phyloP scores from a whole-genome alignment of 1,284 basidiomycete genomes.

The Naganishia sp. region DNA sequence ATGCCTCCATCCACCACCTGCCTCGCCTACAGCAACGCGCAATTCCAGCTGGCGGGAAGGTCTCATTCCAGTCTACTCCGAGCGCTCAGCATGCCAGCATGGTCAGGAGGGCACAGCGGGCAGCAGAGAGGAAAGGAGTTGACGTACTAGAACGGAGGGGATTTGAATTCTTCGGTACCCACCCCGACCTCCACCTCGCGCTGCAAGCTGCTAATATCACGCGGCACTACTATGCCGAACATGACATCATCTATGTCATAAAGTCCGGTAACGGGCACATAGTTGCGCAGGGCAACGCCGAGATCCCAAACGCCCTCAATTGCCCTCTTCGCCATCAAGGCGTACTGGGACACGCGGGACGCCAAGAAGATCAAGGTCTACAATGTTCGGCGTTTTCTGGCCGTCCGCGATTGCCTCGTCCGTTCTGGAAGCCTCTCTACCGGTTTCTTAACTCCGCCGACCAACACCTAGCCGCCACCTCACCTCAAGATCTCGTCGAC shows the following conservation, averaged over 20 bases:
- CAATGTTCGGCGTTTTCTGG: neutral
- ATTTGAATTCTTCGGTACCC: neutral
- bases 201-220: neutral
- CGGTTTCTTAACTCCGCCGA: neutral
- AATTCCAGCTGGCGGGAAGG: too few species aligned
- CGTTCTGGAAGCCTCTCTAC: neutral
- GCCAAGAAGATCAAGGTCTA: neutral
- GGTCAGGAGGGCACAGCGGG: too few species aligned
- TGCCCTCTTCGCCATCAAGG: neutral
- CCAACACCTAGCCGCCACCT: neutral
- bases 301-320: constrained; percentile 3
- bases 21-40: too few species aligned
- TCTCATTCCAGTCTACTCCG: too few species aligned
- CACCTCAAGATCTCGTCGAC: neutral
- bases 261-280: neutral
- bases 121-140: too few species aligned
- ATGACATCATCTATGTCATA: constrained; percentile 1
- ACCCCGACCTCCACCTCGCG: neutral
- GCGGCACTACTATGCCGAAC: neutral
- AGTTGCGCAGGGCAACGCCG: neutral
- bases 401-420: neutral
- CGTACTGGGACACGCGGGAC: neutral
- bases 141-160: neutral
- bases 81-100: too few species aligned
- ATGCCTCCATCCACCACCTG: too few species aligned